Evolutionary conservation across 148 eudicot genomes (phyloP), one percentile per base, ranked within the genome.

Genomic region (Dianthus caryophyllus): DNA sequence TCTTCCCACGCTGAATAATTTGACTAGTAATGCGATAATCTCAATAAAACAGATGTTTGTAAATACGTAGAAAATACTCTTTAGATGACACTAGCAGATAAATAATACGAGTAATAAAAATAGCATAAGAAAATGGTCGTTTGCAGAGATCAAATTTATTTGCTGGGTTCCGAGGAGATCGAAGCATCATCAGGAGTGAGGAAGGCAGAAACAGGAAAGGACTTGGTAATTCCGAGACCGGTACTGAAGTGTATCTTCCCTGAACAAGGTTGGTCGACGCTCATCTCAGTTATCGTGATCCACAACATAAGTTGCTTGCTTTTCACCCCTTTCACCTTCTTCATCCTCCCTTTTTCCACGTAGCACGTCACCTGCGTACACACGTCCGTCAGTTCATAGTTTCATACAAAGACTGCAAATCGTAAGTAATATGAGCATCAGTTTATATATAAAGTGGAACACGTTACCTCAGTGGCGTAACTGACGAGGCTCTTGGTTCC

Each of bases 231-330:
- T 8, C 98, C 98, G 66, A 89, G 31, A 0, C 81, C 78, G 20
- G 84, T 84, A 78, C 82, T 87, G 76, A 89, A 92, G 66, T 84
- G 70, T 44, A 92, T 92, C 55, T 84, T 84, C 26, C 72, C 64
- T 5, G 65, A 62, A n/a, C 53, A 65, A 8, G 75, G 67, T 11
- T 76, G 81, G 2, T 80, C 85, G 0, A 92, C 66, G 66, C 85
- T 81, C 96, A 92, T 92, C 75, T 92, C 98, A 9, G 73, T 79
- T 0, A 92, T 73, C 1, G 94, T 83, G 21, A 92, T 80, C 98
- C 98, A 92, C 59, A 92, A 17, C 15, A 92, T 12, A 30, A 89
- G 30, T 64, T 85, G 96, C 73, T 85, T 92, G 71, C 86, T 85
- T 78, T 85, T 92, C 17, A 92, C 89, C 0, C 98, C 98, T 12